Percentiles rank a stretch among this genome's conserved stretches.
Evolutionary conservation across 2,329 filamentous ascomycete species (phyloP).

Genomic region (Xylariaceae sp.): DNA sequence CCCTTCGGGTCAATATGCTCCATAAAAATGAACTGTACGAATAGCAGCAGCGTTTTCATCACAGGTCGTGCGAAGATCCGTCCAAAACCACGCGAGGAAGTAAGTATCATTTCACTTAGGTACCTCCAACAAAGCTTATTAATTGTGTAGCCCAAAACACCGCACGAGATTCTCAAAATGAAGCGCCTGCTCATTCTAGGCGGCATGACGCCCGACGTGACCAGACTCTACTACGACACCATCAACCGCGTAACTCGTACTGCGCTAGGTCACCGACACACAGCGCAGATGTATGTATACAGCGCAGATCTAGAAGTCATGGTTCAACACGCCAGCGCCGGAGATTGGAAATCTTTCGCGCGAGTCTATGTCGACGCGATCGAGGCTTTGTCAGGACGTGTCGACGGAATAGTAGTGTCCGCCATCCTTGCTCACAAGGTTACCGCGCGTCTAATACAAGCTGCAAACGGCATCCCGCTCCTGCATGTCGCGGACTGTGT

Average conservation of each 20-base stretch:
- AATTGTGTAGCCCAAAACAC: no score
- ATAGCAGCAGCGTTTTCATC: no score
- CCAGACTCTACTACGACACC: constrained; percentile 9
- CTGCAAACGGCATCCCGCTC: not conserved
- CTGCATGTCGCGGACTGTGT: constrained; percentile 8
- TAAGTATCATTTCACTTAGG: no score
- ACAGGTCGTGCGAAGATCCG: no score
- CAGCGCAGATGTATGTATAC: constrained; percentile 4
- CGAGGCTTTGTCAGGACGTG: constrained; percentile 1
- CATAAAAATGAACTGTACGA: no score
- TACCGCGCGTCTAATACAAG: not conserved
- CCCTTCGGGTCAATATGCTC: no score
- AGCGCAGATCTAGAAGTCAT: not conserved
- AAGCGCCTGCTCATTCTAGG: constrained; percentile 5
- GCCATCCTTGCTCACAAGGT: constrained; percentile 6
- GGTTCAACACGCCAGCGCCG: not conserved
- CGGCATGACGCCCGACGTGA: constrained; percentile 11
- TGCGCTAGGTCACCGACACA: constrained; percentile 3
- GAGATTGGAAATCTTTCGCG: not conserved
- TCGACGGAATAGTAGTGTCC: constrained; percentile 7
- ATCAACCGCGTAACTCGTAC: constrained; percentile 5
- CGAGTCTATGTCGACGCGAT: not conserved
- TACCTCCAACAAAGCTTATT: no score
- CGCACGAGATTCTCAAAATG: constrained; percentile 4
- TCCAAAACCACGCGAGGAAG: no score